Evolutionary conservation across 352 stramenopile genomes (phyloP).

Genomic region (Phytopythium cucurbitacearum): DNA sequence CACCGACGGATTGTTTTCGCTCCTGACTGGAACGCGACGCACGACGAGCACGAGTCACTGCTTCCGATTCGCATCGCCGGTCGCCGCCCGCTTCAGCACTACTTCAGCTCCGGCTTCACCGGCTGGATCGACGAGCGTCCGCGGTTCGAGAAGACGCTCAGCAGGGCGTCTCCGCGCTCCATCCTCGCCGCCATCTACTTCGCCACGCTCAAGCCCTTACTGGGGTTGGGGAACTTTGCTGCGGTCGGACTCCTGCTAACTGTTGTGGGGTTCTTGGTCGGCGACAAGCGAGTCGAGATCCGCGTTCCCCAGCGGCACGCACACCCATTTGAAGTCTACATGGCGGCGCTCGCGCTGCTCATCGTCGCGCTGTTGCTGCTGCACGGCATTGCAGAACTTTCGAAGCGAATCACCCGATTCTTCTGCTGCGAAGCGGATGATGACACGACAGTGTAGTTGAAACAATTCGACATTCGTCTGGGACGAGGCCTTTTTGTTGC

Average conservation of each 20-base stretch:
- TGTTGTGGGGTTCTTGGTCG: constrained; percentile 28
- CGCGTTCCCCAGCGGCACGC: constrained; percentile 9
- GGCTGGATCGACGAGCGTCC: constrained; percentile 15
- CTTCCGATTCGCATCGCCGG: constrained; percentile 25
- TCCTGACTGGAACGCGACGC: constrained; percentile 13
- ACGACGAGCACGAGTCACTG: constrained; percentile 21
- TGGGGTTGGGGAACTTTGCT: constrained; percentile 28
- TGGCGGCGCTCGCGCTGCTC: constrained; percentile 22
- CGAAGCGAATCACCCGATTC: constrained; percentile 47
- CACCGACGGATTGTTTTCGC: constrained; percentile 28
- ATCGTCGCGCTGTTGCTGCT: constrained; percentile 28
- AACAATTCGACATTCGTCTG: not conserved
- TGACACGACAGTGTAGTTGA: constrained; percentile 4
- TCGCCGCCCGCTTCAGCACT: not conserved
- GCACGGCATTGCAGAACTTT: constrained; percentile 32
- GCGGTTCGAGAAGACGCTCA: constrained; percentile 36
- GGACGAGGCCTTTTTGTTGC: not conserved
- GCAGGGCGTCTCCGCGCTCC: constrained; percentile 23
- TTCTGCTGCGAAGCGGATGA: constrained; percentile 38
- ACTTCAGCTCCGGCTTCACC: constrained; percentile 5
- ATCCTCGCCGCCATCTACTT: constrained; percentile 47
- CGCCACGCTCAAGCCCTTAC: constrained; percentile 35
- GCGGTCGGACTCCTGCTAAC: constrained; percentile 20
- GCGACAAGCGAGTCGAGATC: constrained; percentile 19
- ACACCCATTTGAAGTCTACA: constrained; percentile 25